Evolutionary conservation across 768 basidiomycete species (phyloP), one percentile per base, ranked within the genome.

Genomic region (Terana coerulea): DNA sequence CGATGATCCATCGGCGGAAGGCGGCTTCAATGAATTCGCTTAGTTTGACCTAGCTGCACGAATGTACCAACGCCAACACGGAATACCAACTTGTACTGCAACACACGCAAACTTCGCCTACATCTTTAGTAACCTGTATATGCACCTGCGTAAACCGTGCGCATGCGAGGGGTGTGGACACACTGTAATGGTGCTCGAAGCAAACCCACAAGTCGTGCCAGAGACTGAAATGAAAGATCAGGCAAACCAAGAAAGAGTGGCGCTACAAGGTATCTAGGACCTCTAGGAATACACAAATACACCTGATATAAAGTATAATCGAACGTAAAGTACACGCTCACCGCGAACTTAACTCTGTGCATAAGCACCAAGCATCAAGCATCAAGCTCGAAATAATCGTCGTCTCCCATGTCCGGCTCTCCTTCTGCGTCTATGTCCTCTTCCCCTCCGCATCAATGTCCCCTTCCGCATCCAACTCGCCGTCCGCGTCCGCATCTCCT

Each of bases 401-500:
- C 63, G 1, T 50, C 53, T 19, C 55, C 57, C 17, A 49, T 30
- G 49, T 68, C 69, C 7, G 60, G 60, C 51, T 69, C 67, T 11
- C 65, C 67, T 42, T 67, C 67, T 19, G 64, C 67, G 25, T 68
- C 68, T 29, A 55, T 25, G 39, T 69, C 68, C 5, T 57, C 61
- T 33, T 66, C 64, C 60, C 66, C 44, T 67, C 68, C 19, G 60
- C 66, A 69, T 64, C 65, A 49, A 71, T 73, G 56, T 77, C 74
- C 46, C 74, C 69, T 65, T 64, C 77, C 49, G 64, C 72, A 11
- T 69, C 67, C 14, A 60, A 70, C 29, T 57, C 47, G 17, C 41
- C 57, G 31, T 55, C 49, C 4, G 46, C 64, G 28, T 56, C 63
- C 14, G 56, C 60, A 26, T 61, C 67, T 12, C 51, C 58, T 53